Percentiles rank a stretch among this genome's conserved stretches.
phyloP scores from a whole-genome alignment of 495 filamentous ascomycete genomes.

The Haplographium delicatum region DNA sequence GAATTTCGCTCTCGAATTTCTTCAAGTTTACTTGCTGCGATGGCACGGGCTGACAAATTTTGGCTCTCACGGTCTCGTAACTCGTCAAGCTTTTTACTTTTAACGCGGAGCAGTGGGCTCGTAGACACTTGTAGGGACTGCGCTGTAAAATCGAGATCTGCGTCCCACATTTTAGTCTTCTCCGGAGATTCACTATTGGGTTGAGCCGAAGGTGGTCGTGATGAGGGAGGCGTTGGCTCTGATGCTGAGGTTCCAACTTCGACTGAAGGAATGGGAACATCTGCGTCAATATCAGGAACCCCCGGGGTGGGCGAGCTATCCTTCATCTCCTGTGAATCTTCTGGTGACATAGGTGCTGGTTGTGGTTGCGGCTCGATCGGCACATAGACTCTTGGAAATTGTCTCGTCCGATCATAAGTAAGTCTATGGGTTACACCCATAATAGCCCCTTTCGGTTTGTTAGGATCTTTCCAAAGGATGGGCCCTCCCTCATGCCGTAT shows the following conservation, averaged over 20 bases:
- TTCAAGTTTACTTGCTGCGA: slow-evolving; percentile 53
- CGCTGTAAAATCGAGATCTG: slow-evolving; percentile 59
- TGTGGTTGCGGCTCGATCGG: no score
- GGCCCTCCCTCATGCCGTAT: no score
- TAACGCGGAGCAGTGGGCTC: slow-evolving; percentile 48
- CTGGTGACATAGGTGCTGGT: no score
- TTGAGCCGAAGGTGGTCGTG: slow-evolving; percentile 32
- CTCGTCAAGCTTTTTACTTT: slow-evolving; percentile 45
- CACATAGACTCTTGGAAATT: no score
- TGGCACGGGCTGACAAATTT: slow-evolving; percentile 49
- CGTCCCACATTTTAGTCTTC: slow-evolving; percentile 41
- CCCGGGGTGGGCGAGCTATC: no score
- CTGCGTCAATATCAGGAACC: no score
- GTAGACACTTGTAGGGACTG: slow-evolving; percentile 54
- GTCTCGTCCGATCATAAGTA: no score
- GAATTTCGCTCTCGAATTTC: slow-evolving; percentile 51
- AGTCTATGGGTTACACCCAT: no score
- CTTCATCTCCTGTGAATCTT: slow-evolving; percentile 19
- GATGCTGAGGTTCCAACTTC: slow-evolving; percentile 37
- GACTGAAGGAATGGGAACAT: slow-evolving; percentile 41
- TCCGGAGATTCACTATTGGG: slow-evolving; percentile 36
- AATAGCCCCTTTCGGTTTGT: no score
- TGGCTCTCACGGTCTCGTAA: slow-evolving; percentile 55
- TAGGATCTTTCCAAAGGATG: no score
- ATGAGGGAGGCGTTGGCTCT: slow-evolving; percentile 29